Conservation (phyloP, 2,329 filamentous ascomycete species). For the Arthrobotrys musiformis region DNA sequence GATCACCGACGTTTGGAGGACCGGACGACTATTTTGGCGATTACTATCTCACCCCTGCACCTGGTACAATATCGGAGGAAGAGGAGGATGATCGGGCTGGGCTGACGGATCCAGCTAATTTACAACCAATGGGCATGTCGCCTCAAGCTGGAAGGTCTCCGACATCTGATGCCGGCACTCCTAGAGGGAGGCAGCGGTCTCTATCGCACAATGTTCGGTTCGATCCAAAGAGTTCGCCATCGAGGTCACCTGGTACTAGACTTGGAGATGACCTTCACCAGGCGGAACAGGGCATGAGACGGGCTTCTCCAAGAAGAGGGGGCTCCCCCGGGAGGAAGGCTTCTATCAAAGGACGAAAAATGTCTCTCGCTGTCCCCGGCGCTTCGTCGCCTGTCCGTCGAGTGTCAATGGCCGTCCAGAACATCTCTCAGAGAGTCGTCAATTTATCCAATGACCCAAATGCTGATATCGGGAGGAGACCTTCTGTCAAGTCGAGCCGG, state of each 20-base stretch:
- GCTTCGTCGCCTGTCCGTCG: constrained; percentile 65
- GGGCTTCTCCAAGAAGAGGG: constrained; percentile 28
- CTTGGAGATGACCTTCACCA: constrained; percentile 59
- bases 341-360: constrained; percentile 45
- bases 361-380: constrained; percentile 57
- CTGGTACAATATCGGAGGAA: constrained; percentile 40
- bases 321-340: constrained; percentile 41
- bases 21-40: constrained; percentile 54
- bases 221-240: constrained; percentile 52
- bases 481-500: constrained; percentile 67
- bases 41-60: constrained; percentile 28
- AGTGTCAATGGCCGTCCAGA: constrained; percentile 66
- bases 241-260: constrained; percentile 57
- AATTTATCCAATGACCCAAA: constrained; percentile 86
- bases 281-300: constrained; percentile 58
- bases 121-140: constrained; percentile 58
- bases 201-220: constrained; percentile 56
- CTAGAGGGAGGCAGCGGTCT: constrained; percentile 56
- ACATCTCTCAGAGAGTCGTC: constrained; percentile 96
- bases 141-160: constrained; percentile 7
- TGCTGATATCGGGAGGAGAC: constrained; percentile 80
- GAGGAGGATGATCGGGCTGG: constrained; percentile 56
- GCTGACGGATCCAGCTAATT: constrained; percentile 58
- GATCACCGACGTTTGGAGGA: constrained; percentile 43
- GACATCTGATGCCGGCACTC: constrained; percentile 4